These are phyloP conservation scores for Malus sylvestris DNA, from an alignment of 306 rosid genomes.

Conservation along the genomic window DNA sequence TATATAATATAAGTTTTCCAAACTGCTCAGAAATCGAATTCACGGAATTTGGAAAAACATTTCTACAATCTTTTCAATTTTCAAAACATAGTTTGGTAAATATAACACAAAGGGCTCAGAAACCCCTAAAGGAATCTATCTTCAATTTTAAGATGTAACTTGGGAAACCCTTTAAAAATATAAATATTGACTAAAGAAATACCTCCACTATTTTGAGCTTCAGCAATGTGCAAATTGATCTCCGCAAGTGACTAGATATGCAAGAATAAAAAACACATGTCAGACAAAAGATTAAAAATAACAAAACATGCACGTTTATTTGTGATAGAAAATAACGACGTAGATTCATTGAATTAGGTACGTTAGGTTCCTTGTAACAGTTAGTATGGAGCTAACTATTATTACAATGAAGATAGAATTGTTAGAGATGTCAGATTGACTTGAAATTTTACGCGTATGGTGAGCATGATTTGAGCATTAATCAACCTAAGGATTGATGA, in stretches of 20 bases:
- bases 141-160: neutral
- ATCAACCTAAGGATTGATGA: neutral
- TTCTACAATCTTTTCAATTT: neutral
- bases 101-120: neutral
- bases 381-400: neutral
- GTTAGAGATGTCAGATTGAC: neutral
- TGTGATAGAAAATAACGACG: neutral
- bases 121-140: constrained; percentile 12
- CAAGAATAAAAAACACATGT: constrained; percentile 22
- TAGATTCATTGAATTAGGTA: neutral
- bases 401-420: neutral
- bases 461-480: neutral
- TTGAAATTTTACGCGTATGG: neutral
- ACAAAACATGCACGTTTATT: neutral
- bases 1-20: neutral
- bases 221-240: constrained; percentile 54
- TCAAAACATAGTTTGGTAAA: neutral
- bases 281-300: constrained; percentile 14
- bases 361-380: neutral
- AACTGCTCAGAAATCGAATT: neutral
- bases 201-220: constrained; percentile 50
- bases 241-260: constrained; percentile 72
- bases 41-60: neutral
- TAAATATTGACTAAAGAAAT: constrained; percentile 26
- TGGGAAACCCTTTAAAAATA: neutral